Conservation (phyloP, 2,329 filamentous ascomycete species). For the Trichoderma semiorbis region DNA sequence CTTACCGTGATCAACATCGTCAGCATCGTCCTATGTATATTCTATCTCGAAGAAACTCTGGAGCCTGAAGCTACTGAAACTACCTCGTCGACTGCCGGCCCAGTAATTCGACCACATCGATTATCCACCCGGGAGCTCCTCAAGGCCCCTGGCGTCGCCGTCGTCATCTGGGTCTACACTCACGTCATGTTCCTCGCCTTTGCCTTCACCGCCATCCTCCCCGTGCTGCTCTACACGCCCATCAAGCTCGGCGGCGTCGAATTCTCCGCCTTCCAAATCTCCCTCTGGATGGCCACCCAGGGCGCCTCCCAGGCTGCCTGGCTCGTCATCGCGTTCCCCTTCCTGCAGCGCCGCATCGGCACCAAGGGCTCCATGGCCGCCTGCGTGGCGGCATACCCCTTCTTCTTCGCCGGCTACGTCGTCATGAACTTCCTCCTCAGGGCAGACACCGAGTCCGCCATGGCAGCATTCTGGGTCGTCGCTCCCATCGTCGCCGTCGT, state of each 20-base stretch:
- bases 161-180: slow-evolving; percentile 62
- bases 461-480: slow-evolving; percentile 54
- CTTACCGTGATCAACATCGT: slow-evolving; percentile 47
- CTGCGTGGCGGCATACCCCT: slow-evolving; percentile 56
- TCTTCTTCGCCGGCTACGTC: slow-evolving; percentile 60
- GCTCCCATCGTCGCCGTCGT: slow-evolving; percentile 42
- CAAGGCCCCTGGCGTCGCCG: slow-evolving; percentile 59
- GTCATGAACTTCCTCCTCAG: slow-evolving; percentile 47
- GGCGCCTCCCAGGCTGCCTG: slow-evolving; percentile 67
- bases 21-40: slow-evolving; percentile 40
- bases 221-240: slow-evolving; percentile 66
- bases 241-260: slow-evolving; percentile 61
- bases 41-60: slow-evolving; percentile 64
- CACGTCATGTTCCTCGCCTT: slow-evolving; percentile 67
- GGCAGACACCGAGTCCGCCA: slow-evolving; percentile 34
- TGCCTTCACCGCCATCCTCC: slow-evolving; percentile 66
- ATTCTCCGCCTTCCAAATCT: slow-evolving; percentile 61
- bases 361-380: slow-evolving; percentile 61
- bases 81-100: slow-evolving; percentile 2
- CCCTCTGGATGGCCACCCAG: slow-evolving; percentile 59
- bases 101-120: neutral
- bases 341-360: slow-evolving; percentile 61
- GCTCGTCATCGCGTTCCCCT: slow-evolving; percentile 68
- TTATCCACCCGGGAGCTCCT: slow-evolving; percentile 44
- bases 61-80: neutral